A percentile compares a stretch with the other conserved stretches of the same genome.
Conservation (phyloP, 257 asterid species). For the Mentha longifolia region DNA sequence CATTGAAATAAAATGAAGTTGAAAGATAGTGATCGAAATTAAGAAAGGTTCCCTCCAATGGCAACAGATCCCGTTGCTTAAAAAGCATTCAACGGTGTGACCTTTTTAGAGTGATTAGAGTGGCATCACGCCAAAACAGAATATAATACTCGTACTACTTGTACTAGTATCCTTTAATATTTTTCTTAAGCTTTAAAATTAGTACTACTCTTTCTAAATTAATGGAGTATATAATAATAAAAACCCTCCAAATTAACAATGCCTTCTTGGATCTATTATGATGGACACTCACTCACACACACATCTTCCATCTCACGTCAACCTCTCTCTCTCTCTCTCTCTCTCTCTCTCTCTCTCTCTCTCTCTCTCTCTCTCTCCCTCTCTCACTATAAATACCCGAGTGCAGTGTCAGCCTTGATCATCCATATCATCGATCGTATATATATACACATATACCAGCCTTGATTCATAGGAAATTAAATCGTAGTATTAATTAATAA, state of each 20-base stretch:
- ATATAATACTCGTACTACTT: too few relatives aligned
- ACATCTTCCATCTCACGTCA: conserved; percentile 62
- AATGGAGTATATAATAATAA: too few relatives aligned
- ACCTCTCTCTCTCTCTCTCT: conserved; percentile 30
- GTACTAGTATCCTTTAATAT: too few relatives aligned
- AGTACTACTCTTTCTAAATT: too few relatives aligned
- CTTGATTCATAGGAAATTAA: too few relatives aligned
- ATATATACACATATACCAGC: too few relatives aligned
- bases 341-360: conserved; percentile 32
- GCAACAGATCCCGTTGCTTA: conserved; percentile 37
- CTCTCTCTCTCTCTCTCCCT: conserved; percentile 30
- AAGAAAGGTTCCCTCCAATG: conserved; percentile 11
- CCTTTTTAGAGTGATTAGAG: neutral
- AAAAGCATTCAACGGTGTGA: conserved; percentile 35
- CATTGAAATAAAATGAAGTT: too few relatives aligned
- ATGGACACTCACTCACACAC: conserved; percentile 35
- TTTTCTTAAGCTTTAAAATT: too few relatives aligned
- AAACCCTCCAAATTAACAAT: neutral
- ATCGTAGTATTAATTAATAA: too few relatives aligned
- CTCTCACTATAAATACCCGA: conserved; percentile 53
- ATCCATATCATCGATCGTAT: neutral
- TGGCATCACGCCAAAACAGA: too few relatives aligned
- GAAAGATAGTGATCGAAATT: too few relatives aligned
- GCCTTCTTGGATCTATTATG: conserved; percentile 19
- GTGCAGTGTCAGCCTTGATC: conserved; percentile 10